Evolutionary conservation across 805 yeast genomes (phyloP).

Genomic region (Candida sithepensis): DNA sequence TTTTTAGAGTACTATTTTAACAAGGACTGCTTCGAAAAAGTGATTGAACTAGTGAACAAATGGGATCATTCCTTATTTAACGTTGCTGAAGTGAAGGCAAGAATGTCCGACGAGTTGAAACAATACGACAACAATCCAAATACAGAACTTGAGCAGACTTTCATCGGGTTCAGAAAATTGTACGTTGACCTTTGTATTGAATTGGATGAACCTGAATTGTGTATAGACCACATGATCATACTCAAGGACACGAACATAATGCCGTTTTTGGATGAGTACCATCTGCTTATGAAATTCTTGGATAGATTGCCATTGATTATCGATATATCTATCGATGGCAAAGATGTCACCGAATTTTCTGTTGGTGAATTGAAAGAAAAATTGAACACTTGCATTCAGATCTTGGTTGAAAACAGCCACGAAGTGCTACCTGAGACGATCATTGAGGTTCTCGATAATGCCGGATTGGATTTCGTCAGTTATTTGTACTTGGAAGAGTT

Average conservation of each 20-base stretch:
- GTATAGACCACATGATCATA: slow-evolving; percentile 60
- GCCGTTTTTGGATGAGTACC: slow-evolving; percentile 56
- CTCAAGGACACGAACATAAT: slow-evolving; percentile 54
- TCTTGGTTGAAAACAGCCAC: slow-evolving; percentile 62
- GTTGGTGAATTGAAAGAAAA: slow-evolving; percentile 37
- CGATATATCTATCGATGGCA: slow-evolving; percentile 25
- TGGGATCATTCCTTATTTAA: slow-evolving; percentile 65
- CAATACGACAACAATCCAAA: slow-evolving; percentile 17
- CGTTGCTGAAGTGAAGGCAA: slow-evolving; percentile 36
- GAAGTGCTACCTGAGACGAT: slow-evolving; percentile 57
- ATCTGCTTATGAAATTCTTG: slow-evolving; percentile 51
- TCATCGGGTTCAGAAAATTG: slow-evolving; percentile 35
- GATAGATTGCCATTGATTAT: slow-evolving; percentile 50
- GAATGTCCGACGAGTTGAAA: slow-evolving; percentile 45
- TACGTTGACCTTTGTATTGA: slow-evolving; percentile 54
- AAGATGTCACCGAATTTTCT: slow-evolving; percentile 39
- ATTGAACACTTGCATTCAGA: slow-evolving; percentile 42
- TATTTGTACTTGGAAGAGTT: slow-evolving; percentile 65
- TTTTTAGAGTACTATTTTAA: slow-evolving; percentile 45
- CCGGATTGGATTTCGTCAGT: slow-evolving; percentile 45
- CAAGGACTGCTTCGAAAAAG: slow-evolving; percentile 29
- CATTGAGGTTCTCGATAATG: slow-evolving; percentile 40
- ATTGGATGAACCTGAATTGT: slow-evolving; percentile 54
- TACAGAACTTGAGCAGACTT: background rate
- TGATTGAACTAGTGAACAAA: slow-evolving; percentile 39